A percentile compares a stretch with the other conserved stretches of the same genome.
Evolutionary conservation across 1,284 basidiomycete species (phyloP).

Genomic region (Boletus nobilissimus): DNA sequence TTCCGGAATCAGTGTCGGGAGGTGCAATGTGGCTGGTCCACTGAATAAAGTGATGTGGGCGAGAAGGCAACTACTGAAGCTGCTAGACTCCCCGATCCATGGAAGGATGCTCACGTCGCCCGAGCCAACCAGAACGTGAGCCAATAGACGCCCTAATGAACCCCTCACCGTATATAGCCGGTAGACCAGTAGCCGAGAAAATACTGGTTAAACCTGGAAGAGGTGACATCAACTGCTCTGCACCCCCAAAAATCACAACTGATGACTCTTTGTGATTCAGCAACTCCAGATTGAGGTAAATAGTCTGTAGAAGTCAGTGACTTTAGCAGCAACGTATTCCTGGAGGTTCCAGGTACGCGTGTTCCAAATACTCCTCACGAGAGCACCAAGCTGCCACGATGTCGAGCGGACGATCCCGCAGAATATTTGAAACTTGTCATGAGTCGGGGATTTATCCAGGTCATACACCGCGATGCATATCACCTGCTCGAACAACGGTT

Average conservation of each 20-base stretch:
- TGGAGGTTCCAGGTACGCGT: neutral
- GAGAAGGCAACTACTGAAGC: neutral
- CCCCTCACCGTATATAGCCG: neutral
- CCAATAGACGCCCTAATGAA: neutral
- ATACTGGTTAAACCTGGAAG: neutral
- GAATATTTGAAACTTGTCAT: neutral
- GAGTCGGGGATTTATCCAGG: neutral
- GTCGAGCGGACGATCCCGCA: neutral
- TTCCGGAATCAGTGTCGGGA: neutral
- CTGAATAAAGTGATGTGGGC: neutral
- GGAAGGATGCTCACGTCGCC: neutral
- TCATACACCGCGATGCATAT: neutral
- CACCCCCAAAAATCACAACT: neutral
- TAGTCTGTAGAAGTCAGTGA: neutral
- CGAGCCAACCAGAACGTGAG: neutral
- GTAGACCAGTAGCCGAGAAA: neutral
- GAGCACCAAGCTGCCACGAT: neutral
- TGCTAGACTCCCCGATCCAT: neutral
- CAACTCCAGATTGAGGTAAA: neutral
- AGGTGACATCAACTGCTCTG: neutral
- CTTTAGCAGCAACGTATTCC: neutral
- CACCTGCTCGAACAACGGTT: neutral
- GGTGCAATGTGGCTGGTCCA: neutral
- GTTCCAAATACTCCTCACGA: neutral
- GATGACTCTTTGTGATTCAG: constrained; percentile 1